Evolutionary conservation across 2,329 filamentous ascomycete species (phyloP).

Genomic region (Diaporthe vexans): DNA sequence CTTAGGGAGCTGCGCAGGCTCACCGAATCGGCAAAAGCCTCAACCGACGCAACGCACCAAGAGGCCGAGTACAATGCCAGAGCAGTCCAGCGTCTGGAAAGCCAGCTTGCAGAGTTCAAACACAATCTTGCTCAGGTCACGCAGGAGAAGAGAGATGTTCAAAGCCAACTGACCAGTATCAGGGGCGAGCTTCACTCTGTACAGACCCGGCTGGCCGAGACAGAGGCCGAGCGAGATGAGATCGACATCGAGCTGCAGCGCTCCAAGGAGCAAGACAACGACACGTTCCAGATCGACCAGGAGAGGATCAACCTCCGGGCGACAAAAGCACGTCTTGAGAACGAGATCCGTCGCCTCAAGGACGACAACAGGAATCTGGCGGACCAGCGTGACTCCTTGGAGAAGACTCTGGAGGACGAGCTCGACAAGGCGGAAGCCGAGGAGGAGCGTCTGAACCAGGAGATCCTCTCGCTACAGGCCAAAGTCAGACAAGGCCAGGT

Average conservation of each 20-base stretch:
- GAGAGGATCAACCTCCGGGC: constrained; percentile 78
- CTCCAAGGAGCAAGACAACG: constrained; percentile 67
- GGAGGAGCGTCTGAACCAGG: constrained; percentile 71
- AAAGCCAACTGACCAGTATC: constrained; percentile 72
- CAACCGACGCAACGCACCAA: constrained; percentile 51
- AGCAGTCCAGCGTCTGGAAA: constrained; percentile 66
- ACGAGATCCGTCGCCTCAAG: constrained; percentile 73
- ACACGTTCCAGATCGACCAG: constrained; percentile 72
- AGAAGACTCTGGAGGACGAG: constrained; percentile 75
- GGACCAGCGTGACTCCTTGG: constrained; percentile 70
- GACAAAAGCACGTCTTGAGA: constrained; percentile 76
- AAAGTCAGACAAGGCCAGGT: constrained; percentile 60
- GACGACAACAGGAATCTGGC: constrained; percentile 73
- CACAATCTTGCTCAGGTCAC: constrained; percentile 68
- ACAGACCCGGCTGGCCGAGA: constrained; percentile 68
- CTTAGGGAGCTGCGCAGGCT: constrained; percentile 52
- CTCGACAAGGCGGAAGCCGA: constrained; percentile 76
- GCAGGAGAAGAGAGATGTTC: constrained; percentile 73
- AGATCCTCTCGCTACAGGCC: constrained; percentile 66
- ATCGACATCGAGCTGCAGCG: constrained; percentile 72
- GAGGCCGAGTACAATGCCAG: constrained; percentile 53
- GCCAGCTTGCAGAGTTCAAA: constrained; percentile 71
- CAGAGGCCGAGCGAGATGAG: constrained; percentile 76
- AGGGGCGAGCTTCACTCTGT: constrained; percentile 73
- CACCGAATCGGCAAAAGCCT: constrained; percentile 49